Percentiles rank a stretch among this genome's conserved stretches.
Evolutionary conservation across 495 filamentous ascomycete species (phyloP).

Genomic region (Xylaria bambusicola): DNA sequence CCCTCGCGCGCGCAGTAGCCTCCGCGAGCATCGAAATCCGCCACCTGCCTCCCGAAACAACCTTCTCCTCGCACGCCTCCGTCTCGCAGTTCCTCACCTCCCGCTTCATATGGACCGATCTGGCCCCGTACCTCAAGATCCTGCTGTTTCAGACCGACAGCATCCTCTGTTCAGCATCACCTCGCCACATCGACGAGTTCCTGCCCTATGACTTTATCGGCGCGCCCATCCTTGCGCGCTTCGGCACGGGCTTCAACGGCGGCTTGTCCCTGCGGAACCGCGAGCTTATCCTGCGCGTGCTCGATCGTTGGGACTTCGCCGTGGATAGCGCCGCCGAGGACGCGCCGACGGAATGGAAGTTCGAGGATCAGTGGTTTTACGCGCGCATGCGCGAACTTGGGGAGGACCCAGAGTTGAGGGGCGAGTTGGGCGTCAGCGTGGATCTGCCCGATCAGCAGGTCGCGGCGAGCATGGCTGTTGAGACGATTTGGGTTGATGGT

Average conservation of each 20-base stretch:
- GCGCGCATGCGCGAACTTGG: slow-evolving; percentile 16
- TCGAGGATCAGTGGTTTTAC: slow-evolving; percentile 39
- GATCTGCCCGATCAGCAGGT: slow-evolving; percentile 11
- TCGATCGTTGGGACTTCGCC: slow-evolving; percentile 27
- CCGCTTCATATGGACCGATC: slow-evolving; percentile 33
- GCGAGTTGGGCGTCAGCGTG: not conserved
- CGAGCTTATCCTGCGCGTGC: slow-evolving; percentile 27
- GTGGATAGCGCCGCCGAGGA: slow-evolving; percentile 2
- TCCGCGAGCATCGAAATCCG: slow-evolving; percentile 19
- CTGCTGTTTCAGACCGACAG: slow-evolving; percentile 39
- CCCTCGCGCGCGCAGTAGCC: slow-evolving; percentile 20
- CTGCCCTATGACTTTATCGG: slow-evolving; percentile 36
- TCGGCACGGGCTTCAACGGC: slow-evolving; percentile 33
- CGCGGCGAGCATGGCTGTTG: slow-evolving; percentile 18
- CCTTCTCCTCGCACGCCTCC: slow-evolving; percentile 14
- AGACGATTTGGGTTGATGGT: slow-evolving; percentile 17
- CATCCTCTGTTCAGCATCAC: slow-evolving; percentile 34
- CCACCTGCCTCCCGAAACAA: slow-evolving; percentile 10
- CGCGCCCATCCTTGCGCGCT: slow-evolving; percentile 22
- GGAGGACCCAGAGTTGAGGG: not conserved
- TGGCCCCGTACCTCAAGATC: slow-evolving; percentile 31
- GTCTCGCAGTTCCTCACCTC: slow-evolving; percentile 24
- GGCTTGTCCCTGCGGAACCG: slow-evolving; percentile 36
- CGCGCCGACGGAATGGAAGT: slow-evolving; percentile 22
- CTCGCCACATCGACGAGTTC: slow-evolving; percentile 35